phyloP scores from a whole-genome alignment of 2,329 filamentous ascomycete genomes.

The Claviceps sp. region DNA sequence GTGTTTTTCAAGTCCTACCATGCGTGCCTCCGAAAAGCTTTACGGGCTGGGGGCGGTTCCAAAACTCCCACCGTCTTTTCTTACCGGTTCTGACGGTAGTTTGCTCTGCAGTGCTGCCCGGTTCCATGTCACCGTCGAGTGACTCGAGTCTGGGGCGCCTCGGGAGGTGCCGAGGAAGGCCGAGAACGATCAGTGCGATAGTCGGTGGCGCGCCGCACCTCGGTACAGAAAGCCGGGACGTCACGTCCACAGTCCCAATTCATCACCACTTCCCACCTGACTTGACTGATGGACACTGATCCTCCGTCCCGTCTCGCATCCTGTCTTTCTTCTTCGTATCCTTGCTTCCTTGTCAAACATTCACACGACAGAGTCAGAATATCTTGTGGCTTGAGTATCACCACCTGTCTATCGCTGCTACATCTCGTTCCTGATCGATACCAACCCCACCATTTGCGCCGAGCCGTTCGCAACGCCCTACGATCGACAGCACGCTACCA shows the following conservation, averaged over 20 bases:
- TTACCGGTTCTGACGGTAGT: no score
- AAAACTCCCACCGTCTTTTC: no score
- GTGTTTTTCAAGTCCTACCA: no score
- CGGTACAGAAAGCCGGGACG: background rate
- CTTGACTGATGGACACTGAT: background rate
- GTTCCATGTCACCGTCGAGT: no score
- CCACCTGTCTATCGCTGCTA: background rate
- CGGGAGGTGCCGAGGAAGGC: no score
- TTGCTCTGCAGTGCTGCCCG: no score
- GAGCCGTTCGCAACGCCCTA: background rate
- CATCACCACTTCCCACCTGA: background rate
- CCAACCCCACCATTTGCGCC: slow-evolving; percentile 1
- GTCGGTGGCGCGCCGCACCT: background rate
- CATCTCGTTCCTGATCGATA: background rate
- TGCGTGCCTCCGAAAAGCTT: no score
- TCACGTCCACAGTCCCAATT: background rate
- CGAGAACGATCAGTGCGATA: background rate
- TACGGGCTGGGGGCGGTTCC: no score
- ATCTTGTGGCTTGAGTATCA: background rate
- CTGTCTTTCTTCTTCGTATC: background rate
- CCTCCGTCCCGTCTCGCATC: background rate
- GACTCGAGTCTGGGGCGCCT: no score
- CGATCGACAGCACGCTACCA: background rate
- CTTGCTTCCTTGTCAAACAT: background rate
- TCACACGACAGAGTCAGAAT: background rate